Base-by-base conservation (phyloP, 1,139 yeast species). In the Yamadazyma kanchanaburiensis region DNA sequence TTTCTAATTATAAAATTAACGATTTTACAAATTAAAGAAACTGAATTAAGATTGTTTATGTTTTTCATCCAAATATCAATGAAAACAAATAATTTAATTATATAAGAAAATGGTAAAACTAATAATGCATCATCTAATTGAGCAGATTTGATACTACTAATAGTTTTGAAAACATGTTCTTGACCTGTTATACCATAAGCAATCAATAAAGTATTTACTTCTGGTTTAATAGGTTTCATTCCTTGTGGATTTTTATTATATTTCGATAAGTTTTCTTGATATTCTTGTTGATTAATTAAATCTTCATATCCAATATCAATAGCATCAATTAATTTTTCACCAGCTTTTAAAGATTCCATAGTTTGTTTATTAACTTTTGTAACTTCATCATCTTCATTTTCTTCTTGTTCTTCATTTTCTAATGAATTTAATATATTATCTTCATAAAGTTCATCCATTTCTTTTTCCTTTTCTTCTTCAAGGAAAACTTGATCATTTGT, bases 391-490 rank as follows among this genome's bases (percentile, higher is more conserved):
- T 62, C 77, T 2, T 60, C 77, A 5, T 58, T 73, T 15, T 55
- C 59, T 9, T 65, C 61, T 6, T 75, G 78, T 22, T 67, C 75
- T 12, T 40, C 37, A 16, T 31, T 26, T 46, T 86, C 95, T 33
- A 86, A 59, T 5, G 87, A 77, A 15, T 74, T 77, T 31, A 87
- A 64, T 30, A 89, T 62, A 8, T 85, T 84, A 15, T 72, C 70
- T 52, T 91, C 98, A 51, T 89, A 87, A 38, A 81, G 62, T 55
- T 89, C 96, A 53, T 91, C 98, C 74, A 88, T 70, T 55, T 91
- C 98, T 56, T 83, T 86, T 52, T 94, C 99, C 36, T 91, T 73
- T 60, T 91, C 98, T 68, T 91, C 99, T 54, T 91, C 96, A 38
- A 94, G 60, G 57, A 91, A 91, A 15, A 91, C 89, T 46, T 91